phyloP scores from a whole-genome alignment of 345 rosid species.

The Brassica cretica region DNA sequence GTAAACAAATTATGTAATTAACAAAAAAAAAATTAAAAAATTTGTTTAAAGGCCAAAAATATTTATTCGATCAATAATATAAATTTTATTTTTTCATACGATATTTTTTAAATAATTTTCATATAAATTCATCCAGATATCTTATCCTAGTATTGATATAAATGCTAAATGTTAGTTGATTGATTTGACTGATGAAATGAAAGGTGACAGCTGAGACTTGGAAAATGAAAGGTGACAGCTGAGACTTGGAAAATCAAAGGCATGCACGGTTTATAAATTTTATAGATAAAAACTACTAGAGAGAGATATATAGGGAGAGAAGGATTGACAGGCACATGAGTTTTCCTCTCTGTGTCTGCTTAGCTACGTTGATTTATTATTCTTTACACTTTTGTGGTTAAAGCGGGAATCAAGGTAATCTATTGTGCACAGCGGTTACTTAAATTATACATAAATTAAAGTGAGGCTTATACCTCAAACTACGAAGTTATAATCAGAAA shows the following conservation, averaged over 20 bases:
- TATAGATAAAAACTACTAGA: neutral
- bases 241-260: neutral
- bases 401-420: neutral
- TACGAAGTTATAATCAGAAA: neutral
- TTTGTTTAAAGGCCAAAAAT: too few species aligned
- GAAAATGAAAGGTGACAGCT: neutral
- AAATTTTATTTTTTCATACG: too few species aligned
- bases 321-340: neutral
- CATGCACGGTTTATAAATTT: neutral
- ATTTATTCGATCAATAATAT: too few species aligned
- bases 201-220: neutral
- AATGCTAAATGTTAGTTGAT: neutral
- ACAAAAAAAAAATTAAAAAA: too few species aligned
- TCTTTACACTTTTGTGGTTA: neutral
- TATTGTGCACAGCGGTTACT: neutral
- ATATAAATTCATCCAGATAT: too few species aligned
- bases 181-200: slow-evolving; percentile 2
- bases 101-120: too few species aligned
- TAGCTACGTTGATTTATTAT: neutral
- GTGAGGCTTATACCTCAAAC: neutral
- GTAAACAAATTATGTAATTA: too few species aligned
- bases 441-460: neutral
- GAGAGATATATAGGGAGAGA: neutral
- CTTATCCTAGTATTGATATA: neutral
- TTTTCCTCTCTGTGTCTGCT: slow-evolving; percentile 12